Percentiles rank a stretch among this genome's conserved stretches.
phyloP scores from a whole-genome alignment of 2,329 filamentous ascomycete genomes.

The Alternaria brassicicola region DNA sequence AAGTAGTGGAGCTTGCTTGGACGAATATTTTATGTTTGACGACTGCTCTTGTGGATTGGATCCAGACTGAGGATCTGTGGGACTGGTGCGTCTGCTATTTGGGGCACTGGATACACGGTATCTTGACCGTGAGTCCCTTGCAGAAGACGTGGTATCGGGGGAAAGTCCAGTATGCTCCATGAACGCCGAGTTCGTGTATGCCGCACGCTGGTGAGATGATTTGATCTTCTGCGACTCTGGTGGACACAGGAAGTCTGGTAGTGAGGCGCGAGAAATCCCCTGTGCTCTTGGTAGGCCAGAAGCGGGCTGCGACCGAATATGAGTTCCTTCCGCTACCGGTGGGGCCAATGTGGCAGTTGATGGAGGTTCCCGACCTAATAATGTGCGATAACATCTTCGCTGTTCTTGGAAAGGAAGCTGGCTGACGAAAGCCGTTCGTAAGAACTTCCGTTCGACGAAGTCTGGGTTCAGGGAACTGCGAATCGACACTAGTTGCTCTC shows the following conservation, averaged over 20 bases:
- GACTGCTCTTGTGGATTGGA: slow-evolving; percentile 4
- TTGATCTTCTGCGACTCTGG: slow-evolving; percentile 18
- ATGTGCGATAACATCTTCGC: slow-evolving; percentile 31
- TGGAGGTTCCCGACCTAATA: slow-evolving; percentile 35
- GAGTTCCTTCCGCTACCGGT: slow-evolving; percentile 13
- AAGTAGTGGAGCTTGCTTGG: not conserved
- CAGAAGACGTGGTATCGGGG: not conserved
- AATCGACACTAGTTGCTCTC: slow-evolving; percentile 29
- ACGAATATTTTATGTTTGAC: not conserved
- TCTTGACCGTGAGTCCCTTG: slow-evolving; percentile 12
- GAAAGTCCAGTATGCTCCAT: not conserved
- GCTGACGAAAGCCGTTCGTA: slow-evolving; percentile 36
- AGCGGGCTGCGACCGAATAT: slow-evolving; percentile 17
- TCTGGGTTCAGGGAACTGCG: slow-evolving; percentile 31
- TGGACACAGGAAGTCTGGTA: slow-evolving; percentile 17
- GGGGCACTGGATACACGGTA: slow-evolving; percentile 20
- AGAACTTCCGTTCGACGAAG: slow-evolving; percentile 34
- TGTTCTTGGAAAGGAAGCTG: slow-evolving; percentile 30
- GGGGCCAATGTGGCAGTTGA: slow-evolving; percentile 30
- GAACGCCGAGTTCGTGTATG: not conserved
- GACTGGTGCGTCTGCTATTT: slow-evolving; percentile 7
- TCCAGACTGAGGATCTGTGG: not conserved
- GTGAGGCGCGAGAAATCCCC: slow-evolving; percentile 17
- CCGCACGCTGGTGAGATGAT: not conserved
- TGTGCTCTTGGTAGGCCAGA: slow-evolving; percentile 13